Conservation (phyloP, 1,284 basidiomycete species). For the Austropuccinia psidii region DNA sequence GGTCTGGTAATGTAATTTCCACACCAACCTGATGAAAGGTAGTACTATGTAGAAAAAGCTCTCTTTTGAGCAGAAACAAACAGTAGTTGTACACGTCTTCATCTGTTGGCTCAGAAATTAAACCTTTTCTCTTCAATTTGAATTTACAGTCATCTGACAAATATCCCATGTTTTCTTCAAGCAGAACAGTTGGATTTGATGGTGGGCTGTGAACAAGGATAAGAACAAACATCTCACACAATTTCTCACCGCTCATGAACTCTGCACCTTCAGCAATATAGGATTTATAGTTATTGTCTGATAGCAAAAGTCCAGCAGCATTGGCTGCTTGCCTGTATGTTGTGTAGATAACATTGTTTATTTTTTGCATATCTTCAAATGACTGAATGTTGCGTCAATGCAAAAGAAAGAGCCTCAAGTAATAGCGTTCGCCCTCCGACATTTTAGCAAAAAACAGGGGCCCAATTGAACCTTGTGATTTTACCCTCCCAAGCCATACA, state of each 20-base stretch:
- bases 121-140: not conserved
- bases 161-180: not conserved
- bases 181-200: not conserved
- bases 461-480: not conserved
- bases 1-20: too few relatives aligned
- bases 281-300: not conserved
- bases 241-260: not conserved
- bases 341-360: not conserved
- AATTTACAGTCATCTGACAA: not conserved
- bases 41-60: too few relatives aligned
- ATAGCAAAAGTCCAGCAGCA: not conserved
- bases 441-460: conserved; percentile 50
- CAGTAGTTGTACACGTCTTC: too few relatives aligned
- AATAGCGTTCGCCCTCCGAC: conserved; percentile 49
- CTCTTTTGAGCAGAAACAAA: too few relatives aligned
- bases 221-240: not conserved
- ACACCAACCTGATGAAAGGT: too few relatives aligned
- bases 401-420: conserved; percentile 46
- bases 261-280: not conserved
- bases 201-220: not conserved
- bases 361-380: not conserved
- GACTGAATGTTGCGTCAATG: not conserved
- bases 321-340: not conserved
- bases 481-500: not conserved
- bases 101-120: not conserved